Evolutionary conservation across 1,139 yeast species (phyloP).

Genomic region (Geotrichum reessii): DNA sequence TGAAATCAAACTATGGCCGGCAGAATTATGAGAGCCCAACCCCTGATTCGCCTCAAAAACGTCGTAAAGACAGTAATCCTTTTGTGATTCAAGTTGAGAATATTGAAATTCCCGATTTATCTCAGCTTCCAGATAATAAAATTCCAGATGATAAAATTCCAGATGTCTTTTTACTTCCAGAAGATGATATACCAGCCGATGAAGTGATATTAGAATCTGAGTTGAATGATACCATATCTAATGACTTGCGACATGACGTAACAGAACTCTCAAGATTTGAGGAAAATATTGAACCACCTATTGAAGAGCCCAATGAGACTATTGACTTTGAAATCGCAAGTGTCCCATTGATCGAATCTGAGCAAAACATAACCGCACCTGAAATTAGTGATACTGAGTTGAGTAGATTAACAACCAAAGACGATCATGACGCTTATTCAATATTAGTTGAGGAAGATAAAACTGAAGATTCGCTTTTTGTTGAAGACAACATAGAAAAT

Average conservation of each 20-base stretch:
- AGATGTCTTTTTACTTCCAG: background rate
- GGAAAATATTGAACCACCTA: background rate
- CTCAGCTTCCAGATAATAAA: constrained; percentile 7
- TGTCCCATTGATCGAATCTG: background rate
- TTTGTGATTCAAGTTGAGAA: constrained; percentile 18
- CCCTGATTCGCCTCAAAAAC: background rate
- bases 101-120: constrained; percentile 5
- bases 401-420: constrained; percentile 7
- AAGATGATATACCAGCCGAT: background rate
- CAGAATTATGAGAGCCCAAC: background rate
- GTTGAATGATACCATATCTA: background rate
- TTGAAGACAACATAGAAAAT: background rate
- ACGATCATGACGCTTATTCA: constrained; percentile 13
- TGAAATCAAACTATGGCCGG: background rate
- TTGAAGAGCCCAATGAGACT: background rate
- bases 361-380: background rate
- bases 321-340: background rate
- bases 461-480: background rate
- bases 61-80: constrained; percentile 13
- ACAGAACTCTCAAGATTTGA: background rate
- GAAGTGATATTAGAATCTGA: background rate
- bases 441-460: constrained; percentile 3
- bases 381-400: background rate
- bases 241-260: background rate
- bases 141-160: too few species aligned